Conservation (phyloP, 2,329 filamentous ascomycete species). For the Botryotinia calthae region DNA sequence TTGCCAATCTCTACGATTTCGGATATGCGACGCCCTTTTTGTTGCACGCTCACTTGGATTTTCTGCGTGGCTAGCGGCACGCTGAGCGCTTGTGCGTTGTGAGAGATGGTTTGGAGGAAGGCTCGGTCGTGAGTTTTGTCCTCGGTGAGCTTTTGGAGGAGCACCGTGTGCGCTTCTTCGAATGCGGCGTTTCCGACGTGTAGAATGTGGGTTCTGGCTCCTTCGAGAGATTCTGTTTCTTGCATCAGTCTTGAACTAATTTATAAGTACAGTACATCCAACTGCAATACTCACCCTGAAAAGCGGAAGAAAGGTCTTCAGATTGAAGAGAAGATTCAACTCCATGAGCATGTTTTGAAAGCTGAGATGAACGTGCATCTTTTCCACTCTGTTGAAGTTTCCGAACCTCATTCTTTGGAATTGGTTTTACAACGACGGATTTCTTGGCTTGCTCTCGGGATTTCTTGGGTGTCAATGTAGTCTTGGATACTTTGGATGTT, state of each 20-base stretch:
- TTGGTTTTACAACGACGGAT: conserved; percentile 4
- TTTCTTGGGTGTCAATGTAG: not conserved
- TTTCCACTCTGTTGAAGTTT: not conserved
- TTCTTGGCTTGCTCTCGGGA: conserved; percentile 2
- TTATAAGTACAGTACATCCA: too few relatives aligned
- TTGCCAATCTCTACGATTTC: conserved; percentile 31
- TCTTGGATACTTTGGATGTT: not conserved
- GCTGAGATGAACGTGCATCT: not conserved
- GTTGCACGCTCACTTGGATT: conserved; percentile 26
- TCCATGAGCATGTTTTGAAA: not conserved
- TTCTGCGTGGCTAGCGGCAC: conserved; percentile 29
- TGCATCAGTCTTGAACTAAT: not conserved
- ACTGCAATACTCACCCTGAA: not conserved
- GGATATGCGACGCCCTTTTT: conserved; percentile 24
- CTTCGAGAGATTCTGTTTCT: conserved; percentile 28
- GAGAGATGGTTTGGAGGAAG: conserved; percentile 25
- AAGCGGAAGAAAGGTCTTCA: not conserved
- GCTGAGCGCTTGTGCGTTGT: conserved; percentile 17
- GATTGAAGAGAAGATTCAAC: not conserved
- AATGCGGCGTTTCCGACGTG: conserved; percentile 23
- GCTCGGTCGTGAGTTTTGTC: conserved; percentile 19
- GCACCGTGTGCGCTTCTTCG: conserved; percentile 22
- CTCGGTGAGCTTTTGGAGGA: conserved; percentile 21
- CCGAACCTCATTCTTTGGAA: not conserved
- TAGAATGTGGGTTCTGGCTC: conserved; percentile 25